A percentile compares a stretch with the other conserved stretches of the same genome.
Conservation (phyloP, 179 eudicot genomes). For the Beta corolliflora region DNA sequence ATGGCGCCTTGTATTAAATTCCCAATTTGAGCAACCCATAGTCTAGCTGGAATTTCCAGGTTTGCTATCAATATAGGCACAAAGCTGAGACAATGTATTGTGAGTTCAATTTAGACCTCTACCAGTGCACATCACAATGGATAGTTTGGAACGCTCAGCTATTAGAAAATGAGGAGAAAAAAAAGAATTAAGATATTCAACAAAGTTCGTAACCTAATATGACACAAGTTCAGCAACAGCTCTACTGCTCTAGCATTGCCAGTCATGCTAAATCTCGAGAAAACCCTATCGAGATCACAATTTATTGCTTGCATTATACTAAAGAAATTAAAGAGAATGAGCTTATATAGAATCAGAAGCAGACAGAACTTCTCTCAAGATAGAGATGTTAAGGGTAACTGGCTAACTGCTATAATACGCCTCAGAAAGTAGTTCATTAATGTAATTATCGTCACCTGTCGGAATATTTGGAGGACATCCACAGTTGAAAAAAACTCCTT, state of each 20-base stretch:
- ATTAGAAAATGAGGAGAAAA: neutral
- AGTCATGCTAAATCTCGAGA: neutral
- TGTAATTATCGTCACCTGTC: constrained; percentile 59
- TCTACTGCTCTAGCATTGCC: neutral
- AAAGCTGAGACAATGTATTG: constrained; percentile 40
- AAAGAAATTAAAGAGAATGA: neutral
- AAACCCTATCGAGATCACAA: neutral
- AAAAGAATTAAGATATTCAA: neutral
- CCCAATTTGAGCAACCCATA: neutral
- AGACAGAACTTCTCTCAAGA: neutral
- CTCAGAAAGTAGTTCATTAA: constrained; percentile 3
- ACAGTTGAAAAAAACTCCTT: constrained; percentile 77
- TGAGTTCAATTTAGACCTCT: neutral
- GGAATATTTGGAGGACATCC: constrained; percentile 87
- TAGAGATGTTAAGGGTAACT: neutral
- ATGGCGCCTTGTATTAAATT: neutral
- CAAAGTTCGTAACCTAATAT: neutral
- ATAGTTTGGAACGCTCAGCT: neutral
- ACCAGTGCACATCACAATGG: neutral
- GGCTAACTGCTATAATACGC: neutral
- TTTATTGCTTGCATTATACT: neutral
- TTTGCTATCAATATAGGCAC: constrained; percentile 78
- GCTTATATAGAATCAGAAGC: neutral
- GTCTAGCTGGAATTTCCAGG: constrained; percentile 47
- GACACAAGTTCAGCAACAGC: neutral